Evolutionary conservation across 345 rosid genomes (phyloP).

Genomic region (Chamaenerion angustifolium): DNA sequence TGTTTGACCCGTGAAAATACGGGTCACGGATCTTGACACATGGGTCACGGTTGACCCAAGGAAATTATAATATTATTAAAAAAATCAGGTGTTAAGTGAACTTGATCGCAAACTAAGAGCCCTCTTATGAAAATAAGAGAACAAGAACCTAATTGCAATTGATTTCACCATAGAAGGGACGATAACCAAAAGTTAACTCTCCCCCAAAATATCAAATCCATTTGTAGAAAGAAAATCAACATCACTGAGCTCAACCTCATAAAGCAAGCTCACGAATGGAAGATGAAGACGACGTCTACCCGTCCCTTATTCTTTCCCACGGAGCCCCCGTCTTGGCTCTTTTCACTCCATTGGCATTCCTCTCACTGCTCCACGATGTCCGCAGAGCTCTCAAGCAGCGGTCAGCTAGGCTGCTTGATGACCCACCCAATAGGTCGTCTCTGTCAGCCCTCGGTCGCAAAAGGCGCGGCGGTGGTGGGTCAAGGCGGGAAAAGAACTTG

Average conservation of each 20-base stretch:
- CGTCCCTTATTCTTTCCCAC: conserved; percentile 46
- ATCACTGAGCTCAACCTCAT: neutral
- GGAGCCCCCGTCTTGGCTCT: conserved; percentile 63
- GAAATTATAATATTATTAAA: too few relatives aligned
- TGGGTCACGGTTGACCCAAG: too few relatives aligned
- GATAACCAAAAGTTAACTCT: too few relatives aligned
- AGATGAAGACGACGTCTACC: conserved; percentile 29
- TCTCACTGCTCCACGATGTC: conserved; percentile 55
- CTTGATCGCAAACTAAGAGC: too few relatives aligned
- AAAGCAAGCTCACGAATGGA: conserved; percentile 3
- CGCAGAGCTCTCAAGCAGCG: conserved; percentile 50
- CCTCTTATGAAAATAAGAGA: too few relatives aligned
- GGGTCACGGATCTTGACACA: too few relatives aligned
- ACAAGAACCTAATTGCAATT: too few relatives aligned
- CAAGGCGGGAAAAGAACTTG: conserved; percentile 2
- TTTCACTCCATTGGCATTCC: conserved; percentile 63
- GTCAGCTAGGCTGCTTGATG: conserved; percentile 3
- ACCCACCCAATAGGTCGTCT: conserved; percentile 12
- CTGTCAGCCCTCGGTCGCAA: conserved; percentile 6
- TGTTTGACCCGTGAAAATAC: too few relatives aligned
- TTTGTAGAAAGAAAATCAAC: neutral
- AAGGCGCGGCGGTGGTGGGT: conserved; percentile 7
- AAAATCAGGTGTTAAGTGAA: too few relatives aligned
- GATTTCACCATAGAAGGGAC: too few relatives aligned
- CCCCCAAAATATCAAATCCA: neutral